Percentiles rank a stretch among this genome's conserved stretches.
These are phyloP conservation scores for Brassica juncea DNA, from an alignment of 345 rosid genomes.

Conservation along the genomic window DNA sequence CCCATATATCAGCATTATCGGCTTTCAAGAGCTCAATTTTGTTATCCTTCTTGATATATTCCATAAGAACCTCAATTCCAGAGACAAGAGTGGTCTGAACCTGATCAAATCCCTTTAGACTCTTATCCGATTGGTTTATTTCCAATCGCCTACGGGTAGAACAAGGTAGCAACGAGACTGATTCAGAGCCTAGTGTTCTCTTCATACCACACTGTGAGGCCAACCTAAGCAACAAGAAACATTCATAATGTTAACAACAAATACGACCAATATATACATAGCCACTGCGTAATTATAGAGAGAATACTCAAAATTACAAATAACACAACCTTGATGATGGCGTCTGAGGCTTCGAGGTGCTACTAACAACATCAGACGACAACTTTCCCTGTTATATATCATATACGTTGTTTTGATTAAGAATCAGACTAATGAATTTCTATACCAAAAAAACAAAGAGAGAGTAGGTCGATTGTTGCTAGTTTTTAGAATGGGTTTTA, in stretches of 20 bases:
- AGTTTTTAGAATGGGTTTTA: no score
- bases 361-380: neutral
- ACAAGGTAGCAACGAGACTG: neutral
- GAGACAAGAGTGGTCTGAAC: neutral
- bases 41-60: neutral
- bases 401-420: neutral
- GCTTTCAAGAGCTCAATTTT: neutral
- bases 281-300: neutral
- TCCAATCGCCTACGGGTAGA: neutral
- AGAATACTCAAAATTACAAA: neutral
- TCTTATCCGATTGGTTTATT: neutral
- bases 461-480: no score
- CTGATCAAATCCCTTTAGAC: neutral
- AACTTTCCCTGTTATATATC: neutral
- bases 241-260: neutral
- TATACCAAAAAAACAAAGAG: neutral
- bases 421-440: neutral
- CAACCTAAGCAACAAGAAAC: neutral
- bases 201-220: neutral
- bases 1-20: neutral
- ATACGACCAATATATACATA: neutral
- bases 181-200: neutral
- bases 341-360: neutral
- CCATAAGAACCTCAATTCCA: neutral
- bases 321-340: neutral